These are phyloP conservation scores for Dothistroma septosporum DNA, from an alignment of 2,329 filamentous ascomycete species.

Conservation along the genomic window DNA sequence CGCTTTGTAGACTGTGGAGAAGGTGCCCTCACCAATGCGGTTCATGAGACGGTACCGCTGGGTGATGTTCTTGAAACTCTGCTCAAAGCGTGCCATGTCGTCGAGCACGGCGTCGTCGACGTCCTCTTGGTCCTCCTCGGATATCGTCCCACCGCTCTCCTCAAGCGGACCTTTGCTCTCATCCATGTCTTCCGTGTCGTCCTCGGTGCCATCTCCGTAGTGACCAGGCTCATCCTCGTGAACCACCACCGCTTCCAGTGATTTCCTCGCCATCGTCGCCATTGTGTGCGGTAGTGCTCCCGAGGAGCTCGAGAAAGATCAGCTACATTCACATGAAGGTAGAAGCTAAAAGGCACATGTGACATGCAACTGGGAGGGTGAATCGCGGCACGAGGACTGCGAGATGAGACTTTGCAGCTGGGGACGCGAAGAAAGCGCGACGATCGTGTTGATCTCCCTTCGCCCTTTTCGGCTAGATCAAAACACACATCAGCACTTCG, in stretches of 20 bases:
- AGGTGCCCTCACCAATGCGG: conserved; percentile 96
- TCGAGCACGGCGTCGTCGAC: conserved; percentile 68
- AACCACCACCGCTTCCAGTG: conserved; percentile 21
- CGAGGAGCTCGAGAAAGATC: neutral
- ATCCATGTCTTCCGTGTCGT: conserved; percentile 41
- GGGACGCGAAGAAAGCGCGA: conserved; percentile 4
- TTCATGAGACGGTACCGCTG: conserved; percentile 87
- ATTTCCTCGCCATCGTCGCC: conserved; percentile 18
- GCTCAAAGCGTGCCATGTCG: conserved; percentile 82
- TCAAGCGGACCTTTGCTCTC: conserved; percentile 49
- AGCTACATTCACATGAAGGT: neutral
- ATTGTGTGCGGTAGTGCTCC: conserved; percentile 8
- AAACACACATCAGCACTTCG: neutral
- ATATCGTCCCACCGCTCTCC: conserved; percentile 48
- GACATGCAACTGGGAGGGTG: neutral
- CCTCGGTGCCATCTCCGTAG: conserved; percentile 31
- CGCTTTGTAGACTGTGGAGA: conserved; percentile 98
- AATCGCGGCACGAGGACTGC: neutral
- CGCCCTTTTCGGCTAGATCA: no score
- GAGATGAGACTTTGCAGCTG: neutral
- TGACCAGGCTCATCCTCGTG: conserved; percentile 21
- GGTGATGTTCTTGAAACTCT: conserved; percentile 77
- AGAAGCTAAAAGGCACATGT: neutral
- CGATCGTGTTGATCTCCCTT: neutral
- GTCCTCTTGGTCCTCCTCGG: conserved; percentile 52